Evolutionary conservation across 2,329 filamentous ascomycete genomes (phyloP), one percentile per base, ranked within the genome.

Genomic region (Onygena corvina): DNA sequence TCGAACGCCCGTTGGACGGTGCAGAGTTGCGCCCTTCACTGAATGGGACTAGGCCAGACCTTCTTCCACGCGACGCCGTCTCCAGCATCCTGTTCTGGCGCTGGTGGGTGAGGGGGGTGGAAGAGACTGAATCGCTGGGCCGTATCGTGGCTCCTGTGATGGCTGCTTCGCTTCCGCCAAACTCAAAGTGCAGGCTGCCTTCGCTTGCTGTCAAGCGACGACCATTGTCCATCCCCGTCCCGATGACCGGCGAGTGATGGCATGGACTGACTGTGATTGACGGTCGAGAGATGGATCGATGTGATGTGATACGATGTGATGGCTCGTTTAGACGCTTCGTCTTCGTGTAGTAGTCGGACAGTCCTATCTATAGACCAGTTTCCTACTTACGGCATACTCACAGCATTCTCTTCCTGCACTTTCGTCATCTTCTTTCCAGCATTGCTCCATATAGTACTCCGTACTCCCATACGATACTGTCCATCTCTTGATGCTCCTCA

Each of bases 301-400:
- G 35, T 20, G 38, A 42, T 42, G 38, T 42, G 38, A 42, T 42
- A 23, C 8, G 38, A 42, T 42, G 38, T 42, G 38, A 29, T 23
- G 12, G n/a, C n/a, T n/a, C n/a, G n/a, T n/a, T n/a, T n/a, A n/a
- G n/a, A n/a, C n/a, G n/a, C n/a, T n/a, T n/a, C n/a, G n/a, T n/a
- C n/a, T n/a, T n/a, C n/a, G n/a, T n/a, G n/a, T n/a, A n/a, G n/a
- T n/a, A n/a, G n/a, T n/a, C n/a, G n/a, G n/a, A n/a, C n/a, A n/a
- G n/a, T n/a, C n/a, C n/a, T n/a, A n/a, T n/a, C n/a, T n/a, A n/a
- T n/a, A n/a, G n/a, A n/a, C n/a, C n/a, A n/a, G n/a, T n/a, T n/a
- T n/a, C n/a, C n/a, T n/a, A n/a, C n/a, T n/a, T n/a, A n/a, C n/a
- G n/a, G n/a, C n/a, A n/a, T n/a, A n/a, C n/a, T n/a, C n/a, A n/a